Conservation (phyloP, 139 green algal species). For the Picochlorum sp. region DNA sequence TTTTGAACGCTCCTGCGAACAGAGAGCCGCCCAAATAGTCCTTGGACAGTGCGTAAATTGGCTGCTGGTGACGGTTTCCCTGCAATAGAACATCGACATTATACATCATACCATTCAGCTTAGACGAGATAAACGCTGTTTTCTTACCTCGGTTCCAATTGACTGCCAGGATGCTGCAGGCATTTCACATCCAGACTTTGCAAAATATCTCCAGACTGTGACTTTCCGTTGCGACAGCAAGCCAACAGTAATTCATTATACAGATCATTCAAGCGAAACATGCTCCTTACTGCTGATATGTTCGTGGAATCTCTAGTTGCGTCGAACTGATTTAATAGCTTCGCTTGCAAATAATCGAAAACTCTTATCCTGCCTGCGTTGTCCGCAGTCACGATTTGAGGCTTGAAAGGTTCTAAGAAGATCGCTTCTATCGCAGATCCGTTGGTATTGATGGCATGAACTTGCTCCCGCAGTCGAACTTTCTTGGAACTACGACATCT, state of each 20-base stretch:
- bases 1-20: not conserved
- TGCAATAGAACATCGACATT: not conserved
- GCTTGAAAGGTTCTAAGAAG: constrained; percentile 65
- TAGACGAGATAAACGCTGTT: not conserved
- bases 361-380: constrained; percentile 45
- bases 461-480: constrained; percentile 11
- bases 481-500: constrained; percentile 1
- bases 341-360: constrained; percentile 33
- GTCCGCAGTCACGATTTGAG: constrained; percentile 48
- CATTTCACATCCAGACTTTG: constrained; percentile 30
- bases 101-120: not conserved
- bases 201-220: constrained; percentile 65
- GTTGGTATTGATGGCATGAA: constrained; percentile 10
- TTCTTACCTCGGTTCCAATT: not conserved
- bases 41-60: not conserved
- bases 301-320: not conserved
- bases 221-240: constrained; percentile 58
- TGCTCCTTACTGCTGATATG: not conserved
- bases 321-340: constrained; percentile 3
- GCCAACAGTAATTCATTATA: constrained; percentile 56
- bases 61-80: not conserved
- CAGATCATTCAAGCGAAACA: constrained; percentile 67
- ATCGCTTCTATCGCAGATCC: constrained; percentile 35
- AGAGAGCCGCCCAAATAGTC: not conserved
- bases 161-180: constrained; percentile 68